Evolutionary conservation across 352 stramenopile species (phyloP).

Genomic region (Albugo candida): DNA sequence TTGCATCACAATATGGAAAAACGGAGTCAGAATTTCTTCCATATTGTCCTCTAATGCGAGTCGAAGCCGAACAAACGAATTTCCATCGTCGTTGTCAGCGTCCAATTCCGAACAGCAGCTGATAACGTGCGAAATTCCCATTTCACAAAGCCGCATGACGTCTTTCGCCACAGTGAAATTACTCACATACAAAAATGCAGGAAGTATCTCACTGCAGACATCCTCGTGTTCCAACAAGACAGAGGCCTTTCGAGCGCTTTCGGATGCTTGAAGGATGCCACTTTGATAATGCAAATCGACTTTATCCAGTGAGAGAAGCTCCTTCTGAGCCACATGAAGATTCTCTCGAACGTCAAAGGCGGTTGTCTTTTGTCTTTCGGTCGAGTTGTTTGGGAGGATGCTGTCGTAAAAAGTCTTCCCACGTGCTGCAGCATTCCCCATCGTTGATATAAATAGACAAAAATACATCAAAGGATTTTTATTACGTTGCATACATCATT

Average conservation of each 20-base stretch:
- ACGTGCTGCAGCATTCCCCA: too few relatives aligned
- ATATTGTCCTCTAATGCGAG: conserved; percentile 31
- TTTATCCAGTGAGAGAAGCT: too few relatives aligned
- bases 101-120: conserved; percentile 33
- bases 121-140: conserved; percentile 34
- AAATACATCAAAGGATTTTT: too few relatives aligned
- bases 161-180: conserved; percentile 24
- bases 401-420: too few relatives aligned
- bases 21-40: conserved; percentile 40
- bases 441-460: too few relatives aligned
- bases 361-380: too few relatives aligned
- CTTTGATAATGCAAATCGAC: too few relatives aligned
- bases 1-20: conserved; percentile 23
- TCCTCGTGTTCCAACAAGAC: conserved; percentile 16
- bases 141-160: conserved; percentile 3
- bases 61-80: conserved; percentile 4
- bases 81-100: conserved; percentile 1
- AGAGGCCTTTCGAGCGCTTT: conserved; percentile 38
- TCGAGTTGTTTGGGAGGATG: too few relatives aligned
- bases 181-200: conserved; percentile 33
- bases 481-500: too few relatives aligned
- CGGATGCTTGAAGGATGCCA: conserved; percentile 10
- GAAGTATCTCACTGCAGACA: conserved; percentile 41
- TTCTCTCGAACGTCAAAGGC: too few relatives aligned
- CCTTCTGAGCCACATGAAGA: too few relatives aligned